Evolutionary conservation across 1,284 basidiomycete genomes (phyloP).

Genomic region (Puccinia novopanici): DNA sequence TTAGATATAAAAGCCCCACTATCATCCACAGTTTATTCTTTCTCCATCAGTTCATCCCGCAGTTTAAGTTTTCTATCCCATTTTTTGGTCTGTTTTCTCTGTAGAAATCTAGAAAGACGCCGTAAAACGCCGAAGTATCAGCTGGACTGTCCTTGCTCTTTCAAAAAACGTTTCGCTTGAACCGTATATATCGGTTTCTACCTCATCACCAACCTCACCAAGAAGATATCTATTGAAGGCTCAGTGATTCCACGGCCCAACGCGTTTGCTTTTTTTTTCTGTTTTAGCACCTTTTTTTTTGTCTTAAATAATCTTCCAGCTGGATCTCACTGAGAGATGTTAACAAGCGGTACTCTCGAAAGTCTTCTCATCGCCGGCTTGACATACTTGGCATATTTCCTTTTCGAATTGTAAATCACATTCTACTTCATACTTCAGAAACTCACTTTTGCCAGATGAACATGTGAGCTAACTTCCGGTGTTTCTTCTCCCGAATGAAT

Average conservation of each 20-base stretch:
- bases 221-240: too few species aligned
- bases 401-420: constrained; percentile 6
- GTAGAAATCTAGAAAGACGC: too few species aligned
- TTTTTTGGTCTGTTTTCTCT: too few species aligned
- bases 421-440: neutral
- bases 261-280: neutral
- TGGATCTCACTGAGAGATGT: neutral
- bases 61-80: too few species aligned
- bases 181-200: too few species aligned
- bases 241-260: neutral
- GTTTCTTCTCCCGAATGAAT: neutral
- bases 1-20: too few species aligned
- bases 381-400: constrained; percentile 14
- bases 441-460: neutral
- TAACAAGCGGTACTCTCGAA: neutral
- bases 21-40: too few species aligned
- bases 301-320: neutral
- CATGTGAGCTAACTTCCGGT: neutral
- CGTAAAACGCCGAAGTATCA: too few species aligned
- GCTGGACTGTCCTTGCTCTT: too few species aligned
- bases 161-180: too few species aligned
- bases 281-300: neutral
- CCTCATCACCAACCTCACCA: too few species aligned
- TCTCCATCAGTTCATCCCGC: too few species aligned
- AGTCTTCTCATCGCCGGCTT: neutral